These are phyloP conservation scores for Begonia loranthoides DNA, from an alignment of 306 rosid genomes.

Conservation along the genomic window DNA sequence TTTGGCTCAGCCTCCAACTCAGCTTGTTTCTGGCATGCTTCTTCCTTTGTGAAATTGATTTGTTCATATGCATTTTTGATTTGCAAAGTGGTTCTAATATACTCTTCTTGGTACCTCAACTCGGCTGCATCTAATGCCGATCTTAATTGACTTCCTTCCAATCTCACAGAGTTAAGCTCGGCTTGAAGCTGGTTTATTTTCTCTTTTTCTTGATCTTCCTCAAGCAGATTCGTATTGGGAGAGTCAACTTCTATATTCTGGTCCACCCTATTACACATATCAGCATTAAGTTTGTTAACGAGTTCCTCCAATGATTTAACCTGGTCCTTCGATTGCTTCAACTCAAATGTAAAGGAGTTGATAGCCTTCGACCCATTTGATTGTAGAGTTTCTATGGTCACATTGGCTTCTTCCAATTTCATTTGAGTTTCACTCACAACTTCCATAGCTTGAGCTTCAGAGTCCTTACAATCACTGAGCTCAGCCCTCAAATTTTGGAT, in stretches of 20 bases:
- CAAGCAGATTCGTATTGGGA: constrained; percentile 15
- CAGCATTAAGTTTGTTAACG: constrained; percentile 49
- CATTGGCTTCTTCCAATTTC: constrained; percentile 51
- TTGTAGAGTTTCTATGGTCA: constrained; percentile 32
- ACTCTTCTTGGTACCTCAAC: constrained; percentile 75
- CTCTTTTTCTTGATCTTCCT: constrained; percentile 25
- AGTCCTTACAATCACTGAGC: constrained; percentile 42
- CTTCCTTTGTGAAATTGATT: constrained; percentile 44
- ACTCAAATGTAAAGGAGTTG: constrained; percentile 35
- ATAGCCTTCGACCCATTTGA: constrained; percentile 30
- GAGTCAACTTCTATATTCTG: constrained; percentile 13
- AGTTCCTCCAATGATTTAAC: constrained; percentile 54
- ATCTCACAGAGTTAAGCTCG: constrained; percentile 42
- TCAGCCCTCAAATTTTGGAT: constrained; percentile 52
- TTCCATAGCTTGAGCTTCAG: constrained; percentile 49
- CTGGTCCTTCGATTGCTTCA: constrained; percentile 55
- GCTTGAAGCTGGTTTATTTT: constrained; percentile 36
- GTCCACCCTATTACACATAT: constrained; percentile 21
- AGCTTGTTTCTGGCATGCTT: constrained; percentile 35
- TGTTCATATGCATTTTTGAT: constrained; percentile 59
- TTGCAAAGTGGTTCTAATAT: constrained; percentile 68
- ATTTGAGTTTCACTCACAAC: constrained; percentile 33
- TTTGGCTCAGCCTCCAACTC: constrained; percentile 36
- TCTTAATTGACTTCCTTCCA: constrained; percentile 45
- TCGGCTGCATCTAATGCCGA: constrained; percentile 61